phyloP scores from a whole-genome alignment of 345 rosid species.

The Cardamine chenopodiifolia region DNA sequence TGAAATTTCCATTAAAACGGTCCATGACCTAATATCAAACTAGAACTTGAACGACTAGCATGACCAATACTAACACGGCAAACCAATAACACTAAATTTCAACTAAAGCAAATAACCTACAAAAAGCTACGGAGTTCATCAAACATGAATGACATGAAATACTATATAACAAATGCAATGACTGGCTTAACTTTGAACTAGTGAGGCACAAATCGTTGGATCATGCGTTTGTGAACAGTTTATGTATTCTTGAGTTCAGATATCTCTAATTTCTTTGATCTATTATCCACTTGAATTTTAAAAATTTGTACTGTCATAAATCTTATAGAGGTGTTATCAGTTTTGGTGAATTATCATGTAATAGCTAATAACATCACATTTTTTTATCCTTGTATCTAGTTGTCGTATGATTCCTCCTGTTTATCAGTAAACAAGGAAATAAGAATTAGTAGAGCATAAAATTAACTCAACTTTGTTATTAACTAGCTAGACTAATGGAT shows the following conservation, averaged over 20 bases:
- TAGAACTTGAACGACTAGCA: neutral
- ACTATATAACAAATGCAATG: neutral
- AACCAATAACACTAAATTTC: neutral
- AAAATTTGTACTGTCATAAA: neutral
- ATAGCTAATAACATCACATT: too few relatives aligned
- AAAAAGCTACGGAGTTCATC: neutral
- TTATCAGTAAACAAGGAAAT: neutral
- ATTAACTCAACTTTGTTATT: neutral
- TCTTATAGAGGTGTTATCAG: neutral
- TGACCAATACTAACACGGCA: neutral
- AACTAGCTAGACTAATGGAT: neutral
- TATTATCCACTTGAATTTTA: too few relatives aligned
- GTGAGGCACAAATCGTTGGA: neutral
- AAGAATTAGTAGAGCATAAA: neutral
- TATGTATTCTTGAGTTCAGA: neutral
- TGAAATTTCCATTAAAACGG: neutral
- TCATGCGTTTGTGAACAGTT: neutral
- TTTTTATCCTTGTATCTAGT: neutral
- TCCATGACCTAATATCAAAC: neutral
- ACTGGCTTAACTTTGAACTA: neutral
- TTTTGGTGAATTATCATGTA: neutral
- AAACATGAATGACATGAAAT: neutral
- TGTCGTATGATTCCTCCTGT: too few relatives aligned
- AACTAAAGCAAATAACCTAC: neutral
- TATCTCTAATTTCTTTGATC: neutral